These are phyloP conservation scores for Amaranthus cruentus DNA, from an alignment of 148 eudicot species.

Conservation along the genomic window DNA sequence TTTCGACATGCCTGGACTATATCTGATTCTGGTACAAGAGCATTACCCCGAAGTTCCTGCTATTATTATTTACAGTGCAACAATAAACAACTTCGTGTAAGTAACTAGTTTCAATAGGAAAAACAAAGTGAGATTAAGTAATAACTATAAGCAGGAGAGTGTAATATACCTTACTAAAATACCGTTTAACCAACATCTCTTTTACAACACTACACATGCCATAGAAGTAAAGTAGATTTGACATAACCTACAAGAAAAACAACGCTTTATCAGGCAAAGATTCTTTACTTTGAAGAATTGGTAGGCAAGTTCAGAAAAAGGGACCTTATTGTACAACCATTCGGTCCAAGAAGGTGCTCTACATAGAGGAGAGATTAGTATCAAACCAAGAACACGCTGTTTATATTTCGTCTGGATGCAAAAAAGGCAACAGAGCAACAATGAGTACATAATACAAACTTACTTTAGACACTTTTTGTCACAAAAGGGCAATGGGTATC, in stretches of 20 bases:
- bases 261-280: slow-evolving; percentile 19
- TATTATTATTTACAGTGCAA: slow-evolving; percentile 12
- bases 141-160: slow-evolving; percentile 7
- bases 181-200: slow-evolving; percentile 81
- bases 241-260: slow-evolving; percentile 51
- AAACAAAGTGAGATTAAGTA: not conserved
- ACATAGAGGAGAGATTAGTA: slow-evolving; percentile 94
- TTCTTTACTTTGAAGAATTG: slow-evolving; percentile 9
- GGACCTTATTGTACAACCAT: slow-evolving; percentile 91
- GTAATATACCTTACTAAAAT: slow-evolving; percentile 72
- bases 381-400: slow-evolving; percentile 77
- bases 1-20: slow-evolving; percentile 67
- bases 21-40: slow-evolving; percentile 70
- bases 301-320: slow-evolving; percentile 26
- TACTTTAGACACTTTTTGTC: not conserved
- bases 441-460: slow-evolving; percentile 14
- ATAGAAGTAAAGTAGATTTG: slow-evolving; percentile 76
- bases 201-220: slow-evolving; percentile 87
- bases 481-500: not conserved
- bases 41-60: slow-evolving; percentile 72
- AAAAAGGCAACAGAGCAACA: not conserved
- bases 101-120: not conserved
- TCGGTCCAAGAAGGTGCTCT: slow-evolving; percentile 97
- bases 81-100: not conserved
- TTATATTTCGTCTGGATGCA: slow-evolving; percentile 62